Evolutionary conservation across 768 basidiomycete species (phyloP), one percentile per base, ranked within the genome.

Genomic region (Leccinum longicurvipes): DNA sequence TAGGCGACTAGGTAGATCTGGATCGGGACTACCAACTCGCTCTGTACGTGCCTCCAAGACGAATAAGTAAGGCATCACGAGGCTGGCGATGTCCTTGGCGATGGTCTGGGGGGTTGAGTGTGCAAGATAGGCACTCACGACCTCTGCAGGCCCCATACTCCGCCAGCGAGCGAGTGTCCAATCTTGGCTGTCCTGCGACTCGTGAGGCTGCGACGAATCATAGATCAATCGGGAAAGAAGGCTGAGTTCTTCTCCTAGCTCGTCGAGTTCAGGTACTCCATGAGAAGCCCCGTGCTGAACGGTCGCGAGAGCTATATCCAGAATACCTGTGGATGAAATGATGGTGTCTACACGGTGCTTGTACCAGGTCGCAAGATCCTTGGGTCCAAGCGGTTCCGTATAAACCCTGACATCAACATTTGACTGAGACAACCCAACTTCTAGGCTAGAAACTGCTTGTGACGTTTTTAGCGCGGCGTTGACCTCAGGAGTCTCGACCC

Each of bases 11-110:
- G 82, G 81, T n/a, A 94, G 73, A 15, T 70, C 68, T 15, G 85
- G 78, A 67, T 94, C 89, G 0, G 91, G 83, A 10, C 70, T 67
- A 15, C 92, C 91, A 15, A 82, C 73, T 23, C 95, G 87, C 72
- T 98, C 95, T 45, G 86, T 83, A 21, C 89, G 86, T 21, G 92
- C 81, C 71, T 98, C 94, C 27, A 98, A 78, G 23, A 98, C 93
- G 62, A 88, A 95, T 0, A 98, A 81, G 69, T 97, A 99, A 3
- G 96, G 96, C 72, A 93, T 79, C 32, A 96, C 91, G 32, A 97
- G 84, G 28, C 79, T 81, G 23, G 79, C 74, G 41, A 98, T 84
- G 62, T 93, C 87, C 44, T 71, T 68, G 2, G 85, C 79, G 19
- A 98, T 65, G 17, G 82, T 82, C 2, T 80, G 76, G 4, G 87